Evolutionary conservation across 257 asterid genomes (phyloP).

Genomic region (Echites panduratus): DNA sequence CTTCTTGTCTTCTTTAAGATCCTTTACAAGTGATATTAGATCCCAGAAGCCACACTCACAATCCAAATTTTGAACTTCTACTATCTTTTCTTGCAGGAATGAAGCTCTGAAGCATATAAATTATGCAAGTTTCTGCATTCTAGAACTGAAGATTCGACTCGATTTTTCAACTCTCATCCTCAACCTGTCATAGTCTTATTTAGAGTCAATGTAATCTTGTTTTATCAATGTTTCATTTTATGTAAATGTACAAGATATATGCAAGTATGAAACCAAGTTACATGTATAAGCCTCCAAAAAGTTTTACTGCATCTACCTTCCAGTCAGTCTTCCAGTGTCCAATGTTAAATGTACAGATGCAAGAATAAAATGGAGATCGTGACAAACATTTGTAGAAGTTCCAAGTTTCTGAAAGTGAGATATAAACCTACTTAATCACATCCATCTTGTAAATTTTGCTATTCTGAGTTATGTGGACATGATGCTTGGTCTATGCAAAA

Average conservation of each 20-base stretch:
- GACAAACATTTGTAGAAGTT: background rate
- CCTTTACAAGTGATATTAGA: background rate
- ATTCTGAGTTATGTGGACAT: background rate
- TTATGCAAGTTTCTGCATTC: background rate
- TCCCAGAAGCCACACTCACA: background rate
- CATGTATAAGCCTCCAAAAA: background rate
- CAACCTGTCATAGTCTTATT: background rate
- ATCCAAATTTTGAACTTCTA: background rate
- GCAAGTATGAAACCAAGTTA: background rate
- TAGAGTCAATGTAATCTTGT: background rate
- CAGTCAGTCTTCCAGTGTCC: background rate
- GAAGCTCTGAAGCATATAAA: background rate
- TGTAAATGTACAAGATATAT: background rate
- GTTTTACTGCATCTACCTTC: background rate
- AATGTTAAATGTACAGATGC: background rate
- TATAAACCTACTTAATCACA: no score
- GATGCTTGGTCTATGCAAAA: background rate
- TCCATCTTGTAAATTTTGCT: background rate
- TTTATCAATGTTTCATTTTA: background rate
- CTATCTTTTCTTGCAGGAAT: background rate
- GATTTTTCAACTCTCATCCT: background rate
- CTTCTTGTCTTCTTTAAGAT: background rate
- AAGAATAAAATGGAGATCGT: background rate
- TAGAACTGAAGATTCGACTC: background rate
- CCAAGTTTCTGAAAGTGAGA: background rate